Evolutionary conservation across 495 filamentous ascomycete species (phyloP).

Genomic region (Penicillium arizonense): DNA sequence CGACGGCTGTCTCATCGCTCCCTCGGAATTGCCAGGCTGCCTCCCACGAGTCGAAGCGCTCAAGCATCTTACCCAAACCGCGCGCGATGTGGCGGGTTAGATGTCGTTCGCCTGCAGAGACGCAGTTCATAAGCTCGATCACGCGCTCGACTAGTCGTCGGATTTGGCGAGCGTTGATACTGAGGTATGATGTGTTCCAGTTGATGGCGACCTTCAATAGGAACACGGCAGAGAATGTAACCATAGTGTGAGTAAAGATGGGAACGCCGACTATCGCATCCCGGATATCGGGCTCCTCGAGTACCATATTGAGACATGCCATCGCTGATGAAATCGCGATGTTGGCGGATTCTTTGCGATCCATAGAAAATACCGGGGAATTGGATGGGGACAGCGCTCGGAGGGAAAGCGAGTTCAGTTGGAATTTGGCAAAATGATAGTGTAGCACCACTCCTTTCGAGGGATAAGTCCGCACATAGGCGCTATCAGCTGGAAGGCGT

Average conservation of each 20-base stretch:
- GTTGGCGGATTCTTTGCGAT: conserved; percentile 55
- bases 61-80: conserved; percentile 52
- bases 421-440: conserved; percentile 60
- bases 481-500: conserved; percentile 39
- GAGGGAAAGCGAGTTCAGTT: conserved; percentile 58
- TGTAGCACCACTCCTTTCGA: conserved; percentile 60
- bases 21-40: conserved; percentile 29
- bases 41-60: conserved; percentile 48
- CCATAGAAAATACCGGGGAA: conserved; percentile 50
- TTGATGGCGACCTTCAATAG: conserved; percentile 56
- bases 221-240: conserved; percentile 57
- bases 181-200: conserved; percentile 51
- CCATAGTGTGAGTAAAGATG: conserved; percentile 63
- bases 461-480: conserved; percentile 55
- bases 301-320: conserved; percentile 52
- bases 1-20: conserved; percentile 10
- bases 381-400: conserved; percentile 50
- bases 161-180: conserved; percentile 42
- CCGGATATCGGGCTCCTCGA: conserved; percentile 56
- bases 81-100: conserved; percentile 53
- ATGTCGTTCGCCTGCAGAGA: conserved; percentile 51
- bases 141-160: conserved; percentile 48
- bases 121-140: conserved; percentile 52
- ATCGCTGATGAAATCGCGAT: conserved; percentile 57
- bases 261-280: conserved; percentile 59